Base-by-base conservation (phyloP, 768 basidiomycete genomes). In the Melanogaster broomeanus region DNA sequence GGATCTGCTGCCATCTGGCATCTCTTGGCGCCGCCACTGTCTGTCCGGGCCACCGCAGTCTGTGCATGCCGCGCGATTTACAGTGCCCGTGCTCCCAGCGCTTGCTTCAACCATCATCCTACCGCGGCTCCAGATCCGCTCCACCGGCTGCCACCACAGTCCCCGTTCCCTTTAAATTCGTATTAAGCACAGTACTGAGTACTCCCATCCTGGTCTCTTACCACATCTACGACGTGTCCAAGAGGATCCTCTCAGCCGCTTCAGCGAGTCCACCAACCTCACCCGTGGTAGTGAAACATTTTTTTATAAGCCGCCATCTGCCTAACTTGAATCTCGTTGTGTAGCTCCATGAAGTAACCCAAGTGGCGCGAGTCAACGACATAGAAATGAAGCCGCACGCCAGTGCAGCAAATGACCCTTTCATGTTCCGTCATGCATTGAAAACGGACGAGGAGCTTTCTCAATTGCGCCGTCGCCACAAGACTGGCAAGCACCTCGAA, bases 381-480 rank as follows among this genome's bases (percentile, higher is more conserved):
- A 28, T 81, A 24, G 84, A 83, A 62, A 71, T 67, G 59, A 65
- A 63, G 34, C 69, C 73, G 22, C 65, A 48, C 30, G 67, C 72
- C 21, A 65, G 68, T 11, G 62, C 62, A 49, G 61, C 71, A 47
- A 37, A 70, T 21, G 90, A 93, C 70, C 90, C 90, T 3, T 93
- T 77, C 70, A 79, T 74, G 55, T 75, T 92, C 60, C 79, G 80
- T 48, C 75, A 70, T 53, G 85, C 82, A 11, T 52, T 88, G 53
- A 78, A 86, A 60, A 72, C 82, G 10, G 82, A 85, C 38, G 78
- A 77, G 34, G 77, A 89, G 58, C 79, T 93, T 40, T 67, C 72
- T n/a, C 78, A 75, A 45, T 67, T 93, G 34, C 81, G 88, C 45
- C 73, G 62, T 43, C 76, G 77, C 30, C 74, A 77, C 24, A 83